These are phyloP conservation scores for Penicillium bialowiezense DNA, from an alignment of 495 filamentous ascomycete species.

Conservation along the genomic window DNA sequence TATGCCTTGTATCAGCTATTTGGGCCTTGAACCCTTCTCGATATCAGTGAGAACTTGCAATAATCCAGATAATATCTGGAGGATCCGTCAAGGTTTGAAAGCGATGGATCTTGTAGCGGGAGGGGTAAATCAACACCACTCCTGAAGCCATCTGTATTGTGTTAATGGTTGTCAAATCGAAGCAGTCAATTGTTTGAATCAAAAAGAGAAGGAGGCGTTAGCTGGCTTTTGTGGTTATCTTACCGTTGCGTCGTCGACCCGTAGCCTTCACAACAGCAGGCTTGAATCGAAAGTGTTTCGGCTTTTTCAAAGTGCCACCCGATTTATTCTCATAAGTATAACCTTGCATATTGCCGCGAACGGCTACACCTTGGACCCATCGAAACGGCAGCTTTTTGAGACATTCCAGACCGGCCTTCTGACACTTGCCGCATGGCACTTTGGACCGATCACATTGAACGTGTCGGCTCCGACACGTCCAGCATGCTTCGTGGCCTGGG, in stretches of 20 bases:
- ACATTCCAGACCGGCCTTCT: conserved; percentile 44
- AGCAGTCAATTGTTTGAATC: no score
- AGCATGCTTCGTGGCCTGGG: conserved; percentile 25
- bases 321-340: neutral
- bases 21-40: neutral
- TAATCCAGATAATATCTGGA: conserved; percentile 8
- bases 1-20: conserved; percentile 9
- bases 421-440: conserved; percentile 28
- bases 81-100: neutral
- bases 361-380: conserved; percentile 37
- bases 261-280: neutral
- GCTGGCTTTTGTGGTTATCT: no score
- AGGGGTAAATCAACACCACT: neutral
- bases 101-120: neutral
- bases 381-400: conserved; percentile 45
- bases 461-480: conserved; percentile 51
- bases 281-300: neutral
- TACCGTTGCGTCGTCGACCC: neutral
- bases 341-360: conserved; percentile 36
- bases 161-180: no score
- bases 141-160: neutral
- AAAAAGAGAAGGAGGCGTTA: no score
- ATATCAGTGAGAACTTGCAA: neutral
- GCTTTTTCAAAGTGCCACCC: neutral
- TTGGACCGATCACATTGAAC: conserved; percentile 47